phyloP scores from a whole-genome alignment of 2,329 filamentous ascomycete genomes.

The Ophiocordyceps polyrhachis-furcata region DNA sequence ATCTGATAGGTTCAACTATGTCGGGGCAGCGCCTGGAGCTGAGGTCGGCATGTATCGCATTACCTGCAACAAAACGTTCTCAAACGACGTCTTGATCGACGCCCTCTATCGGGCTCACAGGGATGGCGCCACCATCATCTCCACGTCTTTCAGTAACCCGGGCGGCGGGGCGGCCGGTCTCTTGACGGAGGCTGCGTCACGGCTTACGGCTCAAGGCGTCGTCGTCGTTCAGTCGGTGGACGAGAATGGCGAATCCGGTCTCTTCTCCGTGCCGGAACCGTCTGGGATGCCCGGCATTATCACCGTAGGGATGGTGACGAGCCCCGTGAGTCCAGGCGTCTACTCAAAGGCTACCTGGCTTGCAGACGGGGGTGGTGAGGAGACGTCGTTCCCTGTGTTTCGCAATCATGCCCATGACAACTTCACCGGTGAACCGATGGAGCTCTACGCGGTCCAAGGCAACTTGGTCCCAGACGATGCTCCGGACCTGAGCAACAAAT shows the following conservation, averaged over 20 bases:
- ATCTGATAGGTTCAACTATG: conserved; percentile 32
- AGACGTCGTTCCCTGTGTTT: neutral
- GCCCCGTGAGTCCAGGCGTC: conserved; percentile 9
- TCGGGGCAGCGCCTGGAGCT: conserved; percentile 38
- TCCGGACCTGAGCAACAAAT: conserved; percentile 36
- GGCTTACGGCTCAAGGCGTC: conserved; percentile 33
- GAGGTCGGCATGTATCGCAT: conserved; percentile 37
- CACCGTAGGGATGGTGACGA: conserved; percentile 32
- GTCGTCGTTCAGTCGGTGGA: conserved; percentile 32
- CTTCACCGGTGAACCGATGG: conserved; percentile 26
- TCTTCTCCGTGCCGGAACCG: conserved; percentile 18
- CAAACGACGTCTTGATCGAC: conserved; percentile 37
- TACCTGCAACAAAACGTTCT: conserved; percentile 28
- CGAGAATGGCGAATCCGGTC: conserved; percentile 6
- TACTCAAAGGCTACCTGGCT: neutral
- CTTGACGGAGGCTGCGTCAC: conserved; percentile 28
- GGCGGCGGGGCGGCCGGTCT: conserved; percentile 33
- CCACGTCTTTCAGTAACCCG: conserved; percentile 29
- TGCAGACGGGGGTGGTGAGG: neutral
- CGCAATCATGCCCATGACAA: conserved; percentile 8
- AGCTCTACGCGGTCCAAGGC: conserved; percentile 32
- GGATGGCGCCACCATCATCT: conserved; percentile 38
- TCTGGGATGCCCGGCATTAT: conserved; percentile 27
- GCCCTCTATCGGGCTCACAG: conserved; percentile 42
- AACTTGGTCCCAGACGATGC: conserved; percentile 27